Evolutionary conservation across 2,329 filamentous ascomycete genomes (phyloP), one percentile per base, ranked within the genome.

Genomic region (Colletotrichum paranaense): DNA sequence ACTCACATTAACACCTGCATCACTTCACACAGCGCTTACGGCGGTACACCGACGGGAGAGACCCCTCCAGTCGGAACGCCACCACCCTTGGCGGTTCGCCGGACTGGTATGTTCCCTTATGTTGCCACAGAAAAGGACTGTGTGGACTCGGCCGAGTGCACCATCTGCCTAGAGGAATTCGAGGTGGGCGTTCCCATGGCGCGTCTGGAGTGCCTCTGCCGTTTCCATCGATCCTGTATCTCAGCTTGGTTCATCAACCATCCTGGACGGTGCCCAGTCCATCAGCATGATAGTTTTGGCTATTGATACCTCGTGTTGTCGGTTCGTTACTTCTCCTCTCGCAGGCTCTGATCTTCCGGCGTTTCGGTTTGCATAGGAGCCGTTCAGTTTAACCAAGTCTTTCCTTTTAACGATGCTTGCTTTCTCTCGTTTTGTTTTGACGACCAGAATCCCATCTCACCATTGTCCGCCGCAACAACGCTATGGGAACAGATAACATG

Each of bases 151-250:
- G 91, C 90, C 4, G 91, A 93, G 81, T 92, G 91, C 78, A 92
- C 90, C 5, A 92, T 93, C 63, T 93, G 91, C 76, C 83, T 93
- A 3, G 91, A 92, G 77, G 91, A 92, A 78, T 92, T 92, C 74
- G 87, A 89, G 72, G 89, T 88, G 0, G 90, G 90, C 2, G 86
- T 88, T 32, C 81, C 86, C 30, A 92, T 93, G 91, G 91, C 89
- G n/a, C 84, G 91, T 56, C 81, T 93, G 60, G 91, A 92, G 81
- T 93, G 91, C 77, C 85, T 93, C 30, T 93, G 91, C 78, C 86
- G 90, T 22, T 93, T 92, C 77, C 91, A 93, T 78, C 81, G 86
- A 57, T 80, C 82, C 24, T 93, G 91, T 78, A 92, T 92, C 74
- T 84, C 85, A 49, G 86, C 87, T 8, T 93, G 91, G 91, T 92